Evolutionary conservation across 225 moss, liverwort and hornwort species (phyloP).

Genomic region (Bryoerythrophyllum caledonicum): DNA sequence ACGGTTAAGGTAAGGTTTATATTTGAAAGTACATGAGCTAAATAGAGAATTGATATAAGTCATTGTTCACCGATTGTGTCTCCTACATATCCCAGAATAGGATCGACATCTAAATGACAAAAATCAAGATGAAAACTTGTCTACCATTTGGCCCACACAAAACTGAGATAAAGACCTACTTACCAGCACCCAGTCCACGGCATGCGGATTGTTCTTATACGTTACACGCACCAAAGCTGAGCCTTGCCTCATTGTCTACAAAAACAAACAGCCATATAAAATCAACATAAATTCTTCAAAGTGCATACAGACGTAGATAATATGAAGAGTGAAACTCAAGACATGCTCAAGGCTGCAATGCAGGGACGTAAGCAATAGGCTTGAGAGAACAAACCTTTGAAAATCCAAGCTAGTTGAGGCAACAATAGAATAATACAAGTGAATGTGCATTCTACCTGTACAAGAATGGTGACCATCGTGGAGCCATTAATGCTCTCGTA

Average conservation of each 20-base stretch:
- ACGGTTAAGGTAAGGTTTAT: background rate
- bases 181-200: slow-evolving; percentile 84
- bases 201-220: slow-evolving; percentile 52
- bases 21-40: background rate
- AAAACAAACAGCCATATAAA: background rate
- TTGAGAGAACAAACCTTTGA: slow-evolving; percentile 14
- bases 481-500: slow-evolving; percentile 47
- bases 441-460: slow-evolving; percentile 48
- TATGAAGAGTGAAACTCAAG: background rate
- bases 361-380: slow-evolving; percentile 6
- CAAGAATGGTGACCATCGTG: slow-evolving; percentile 57
- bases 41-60: background rate
- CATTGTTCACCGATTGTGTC: background rate
- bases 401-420: background rate
- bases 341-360: background rate
- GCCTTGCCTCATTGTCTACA: slow-evolving; percentile 85
- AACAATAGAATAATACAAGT: background rate
- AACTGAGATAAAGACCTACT: slow-evolving; percentile 13
- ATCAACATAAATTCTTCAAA: background rate
- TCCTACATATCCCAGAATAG: background rate
- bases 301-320: background rate
- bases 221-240: slow-evolving; percentile 83
- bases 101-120: slow-evolving; percentile 6
- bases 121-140: background rate
- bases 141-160: slow-evolving; percentile 1